Conservation (phyloP, 2,329 filamentous ascomycete genomes). For the Fusarium circinatum region DNA sequence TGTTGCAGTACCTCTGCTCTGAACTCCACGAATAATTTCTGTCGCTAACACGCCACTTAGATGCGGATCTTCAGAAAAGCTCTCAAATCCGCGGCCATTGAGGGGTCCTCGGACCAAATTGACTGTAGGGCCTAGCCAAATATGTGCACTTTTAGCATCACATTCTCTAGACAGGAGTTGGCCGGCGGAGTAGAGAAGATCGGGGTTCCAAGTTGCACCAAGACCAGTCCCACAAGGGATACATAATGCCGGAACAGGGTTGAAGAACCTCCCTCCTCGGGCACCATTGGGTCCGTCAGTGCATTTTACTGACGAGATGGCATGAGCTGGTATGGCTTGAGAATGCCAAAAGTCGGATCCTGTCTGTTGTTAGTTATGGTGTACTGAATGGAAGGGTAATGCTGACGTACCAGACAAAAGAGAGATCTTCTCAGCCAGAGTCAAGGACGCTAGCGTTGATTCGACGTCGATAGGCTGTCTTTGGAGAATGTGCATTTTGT, state of each 20-base stretch:
- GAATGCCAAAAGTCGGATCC: slow-evolving; percentile 24
- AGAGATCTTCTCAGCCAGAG: slow-evolving; percentile 19
- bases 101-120: slow-evolving; percentile 71
- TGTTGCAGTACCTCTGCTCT: slow-evolving; percentile 46
- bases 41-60: slow-evolving; percentile 40
- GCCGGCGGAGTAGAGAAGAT: slow-evolving; percentile 22
- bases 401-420: neutral
- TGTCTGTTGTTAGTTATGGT: neutral
- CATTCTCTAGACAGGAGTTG: slow-evolving; percentile 26
- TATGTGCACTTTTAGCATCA: slow-evolving; percentile 62
- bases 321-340: neutral
- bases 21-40: slow-evolving; percentile 47
- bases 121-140: slow-evolving; percentile 70
- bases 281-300: slow-evolving; percentile 33
- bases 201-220: slow-evolving; percentile 51
- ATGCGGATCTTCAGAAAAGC: slow-evolving; percentile 65
- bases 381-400: accelerated
- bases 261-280: slow-evolving; percentile 24
- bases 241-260: slow-evolving; percentile 23
- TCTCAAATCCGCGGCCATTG: slow-evolving; percentile 72
- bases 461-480: slow-evolving; percentile 12
- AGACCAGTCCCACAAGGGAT: slow-evolving; percentile 44
- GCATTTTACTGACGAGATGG: slow-evolving; percentile 5
- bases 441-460: slow-evolving; percentile 11
- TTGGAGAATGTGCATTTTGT: slow-evolving; percentile 15